These are phyloP conservation scores for Buxus sempervirens DNA, from an alignment of 164 flowering plant genomes.

Conservation along the genomic window DNA sequence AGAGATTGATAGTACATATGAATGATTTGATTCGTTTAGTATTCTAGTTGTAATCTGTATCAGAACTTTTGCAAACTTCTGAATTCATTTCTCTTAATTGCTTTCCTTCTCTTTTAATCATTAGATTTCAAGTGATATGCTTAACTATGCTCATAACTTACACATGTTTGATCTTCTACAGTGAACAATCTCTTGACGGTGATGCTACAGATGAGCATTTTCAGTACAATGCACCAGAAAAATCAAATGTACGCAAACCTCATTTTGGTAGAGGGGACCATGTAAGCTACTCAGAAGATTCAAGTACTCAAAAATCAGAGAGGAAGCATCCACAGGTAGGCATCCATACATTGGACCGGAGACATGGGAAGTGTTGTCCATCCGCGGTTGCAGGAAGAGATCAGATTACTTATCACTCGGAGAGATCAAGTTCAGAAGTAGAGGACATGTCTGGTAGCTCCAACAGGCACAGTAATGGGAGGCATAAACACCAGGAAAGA, in stretches of 20 bases:
- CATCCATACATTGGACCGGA: constrained; percentile 17
- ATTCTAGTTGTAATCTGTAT: not conserved
- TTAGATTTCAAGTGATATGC: not conserved
- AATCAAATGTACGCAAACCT: constrained; percentile 25
- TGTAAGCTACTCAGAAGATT: constrained; percentile 34
- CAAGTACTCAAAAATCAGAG: constrained; percentile 23
- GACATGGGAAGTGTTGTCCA: constrained; percentile 27
- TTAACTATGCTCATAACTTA: too few species aligned
- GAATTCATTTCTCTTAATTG: not conserved
- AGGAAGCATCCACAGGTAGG: constrained; percentile 30
- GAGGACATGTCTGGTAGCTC: constrained; percentile 35
- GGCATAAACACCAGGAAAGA: constrained; percentile 30
- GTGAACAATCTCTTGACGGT: constrained; percentile 26
- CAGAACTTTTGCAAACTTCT: not conserved
- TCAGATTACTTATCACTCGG: constrained; percentile 23
- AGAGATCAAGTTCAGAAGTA: constrained; percentile 35
- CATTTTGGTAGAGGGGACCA: constrained; percentile 24
- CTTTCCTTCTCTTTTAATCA: not conserved
- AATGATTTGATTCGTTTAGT: not conserved
- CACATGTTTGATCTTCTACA: constrained; percentile 10
- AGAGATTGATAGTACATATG: not conserved
- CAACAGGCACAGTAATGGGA: constrained; percentile 27
- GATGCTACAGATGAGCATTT: constrained; percentile 18
- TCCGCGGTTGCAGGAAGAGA: constrained; percentile 32
- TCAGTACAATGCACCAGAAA: constrained; percentile 22